Percentiles rank a stretch among this genome's conserved stretches.
phyloP scores from a whole-genome alignment of 441 rosid species.

The Hypseocharis bilobata region DNA sequence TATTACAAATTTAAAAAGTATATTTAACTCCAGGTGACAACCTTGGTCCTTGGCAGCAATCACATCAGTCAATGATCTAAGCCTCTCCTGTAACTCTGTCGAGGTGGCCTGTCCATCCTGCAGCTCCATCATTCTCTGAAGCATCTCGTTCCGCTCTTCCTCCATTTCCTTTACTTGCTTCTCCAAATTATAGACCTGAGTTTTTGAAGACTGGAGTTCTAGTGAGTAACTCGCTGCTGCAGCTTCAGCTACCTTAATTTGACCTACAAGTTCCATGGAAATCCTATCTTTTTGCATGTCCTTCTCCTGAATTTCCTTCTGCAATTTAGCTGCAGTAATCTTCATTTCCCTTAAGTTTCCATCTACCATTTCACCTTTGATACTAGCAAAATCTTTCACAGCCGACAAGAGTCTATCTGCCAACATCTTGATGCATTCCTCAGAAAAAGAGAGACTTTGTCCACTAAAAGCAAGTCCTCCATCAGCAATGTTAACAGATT shows the following conservation, averaged over 20 bases:
- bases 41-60: conserved; percentile 90
- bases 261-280: conserved; percentile 78
- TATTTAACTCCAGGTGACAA: conserved; percentile 25
- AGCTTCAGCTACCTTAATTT: conserved; percentile 91
- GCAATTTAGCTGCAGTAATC: conserved; percentile 56
- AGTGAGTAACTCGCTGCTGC: conserved; percentile 44
- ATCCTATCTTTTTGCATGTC: conserved; percentile 73
- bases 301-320: conserved; percentile 88
- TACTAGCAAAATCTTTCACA: conserved; percentile 41
- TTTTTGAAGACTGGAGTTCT: conserved; percentile 64
- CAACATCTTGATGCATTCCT: conserved; percentile 48
- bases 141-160: conserved; percentile 48
- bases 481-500: conserved; percentile 25
- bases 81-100: conserved; percentile 47
- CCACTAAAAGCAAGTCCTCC: conserved; percentile 27
- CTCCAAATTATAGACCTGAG: conserved; percentile 50
- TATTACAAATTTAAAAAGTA: conserved; percentile 1
- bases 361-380: conserved; percentile 46
- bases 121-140: conserved; percentile 49
- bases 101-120: conserved; percentile 49
- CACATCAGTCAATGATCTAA: conserved; percentile 42
- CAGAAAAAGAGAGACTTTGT: conserved; percentile 33
- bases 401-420: conserved; percentile 48
- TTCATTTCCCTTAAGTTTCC: conserved; percentile 65
- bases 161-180: conserved; percentile 38